Percentiles rank a stretch among this genome's conserved stretches.
Conservation (phyloP, 164 flowering plant genomes). For the Aristolochia fimbriata region DNA sequence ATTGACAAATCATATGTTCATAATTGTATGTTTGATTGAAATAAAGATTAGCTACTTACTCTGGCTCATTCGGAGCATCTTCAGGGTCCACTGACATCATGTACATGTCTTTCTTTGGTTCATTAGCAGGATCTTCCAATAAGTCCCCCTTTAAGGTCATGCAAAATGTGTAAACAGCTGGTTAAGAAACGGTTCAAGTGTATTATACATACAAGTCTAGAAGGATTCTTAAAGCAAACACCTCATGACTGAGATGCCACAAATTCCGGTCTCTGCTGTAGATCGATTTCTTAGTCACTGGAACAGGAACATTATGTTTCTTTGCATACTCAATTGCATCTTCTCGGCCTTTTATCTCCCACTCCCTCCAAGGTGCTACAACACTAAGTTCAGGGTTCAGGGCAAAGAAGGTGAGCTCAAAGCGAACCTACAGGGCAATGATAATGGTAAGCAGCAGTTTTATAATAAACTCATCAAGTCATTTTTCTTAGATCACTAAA, state of each 20-base stretch:
- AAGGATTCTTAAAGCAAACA: constrained; percentile 14
- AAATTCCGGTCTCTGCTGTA: constrained; percentile 93
- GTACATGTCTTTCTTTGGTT: constrained; percentile 87
- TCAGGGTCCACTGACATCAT: constrained; percentile 80
- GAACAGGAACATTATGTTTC: constrained; percentile 89
- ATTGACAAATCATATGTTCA: too few species aligned
- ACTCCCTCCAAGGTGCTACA: constrained; percentile 98
- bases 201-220: not conserved
- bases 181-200: not conserved
- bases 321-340: constrained; percentile 97
- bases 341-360: constrained; percentile 91
- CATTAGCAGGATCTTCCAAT: constrained; percentile 88
- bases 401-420: constrained; percentile 91
- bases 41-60: constrained; percentile 33
- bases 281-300: constrained; percentile 92
- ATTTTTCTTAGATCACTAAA: not conserved
- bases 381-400: constrained; percentile 86
- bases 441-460: not conserved
- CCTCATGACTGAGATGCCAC: constrained; percentile 99
- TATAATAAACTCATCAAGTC: not conserved
- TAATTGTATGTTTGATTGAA: not conserved
- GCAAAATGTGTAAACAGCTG: not conserved
- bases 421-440: constrained; percentile 56
- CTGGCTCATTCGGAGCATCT: constrained; percentile 76
- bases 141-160: constrained; percentile 68